A percentile compares a stretch with the other conserved stretches of the same genome.
Evolutionary conservation across 306 rosid genomes (phyloP).

Genomic region (Glycine latifolia): DNA sequence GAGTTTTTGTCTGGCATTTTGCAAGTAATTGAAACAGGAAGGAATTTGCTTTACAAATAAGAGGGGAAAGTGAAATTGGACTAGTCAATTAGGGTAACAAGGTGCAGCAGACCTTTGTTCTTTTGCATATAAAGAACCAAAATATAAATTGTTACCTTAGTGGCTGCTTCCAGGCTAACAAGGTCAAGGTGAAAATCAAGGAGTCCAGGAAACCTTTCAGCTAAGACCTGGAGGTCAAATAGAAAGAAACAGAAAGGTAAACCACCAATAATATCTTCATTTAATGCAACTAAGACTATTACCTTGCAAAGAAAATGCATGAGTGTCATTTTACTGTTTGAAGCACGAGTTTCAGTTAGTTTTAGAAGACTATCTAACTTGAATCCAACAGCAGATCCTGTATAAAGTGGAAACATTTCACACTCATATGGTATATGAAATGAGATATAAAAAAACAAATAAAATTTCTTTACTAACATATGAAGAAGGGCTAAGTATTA

Average conservation of each 20-base stretch:
- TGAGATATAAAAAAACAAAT: conserved; percentile 27
- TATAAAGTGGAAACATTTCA: conserved; percentile 43
- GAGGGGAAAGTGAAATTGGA: conserved; percentile 9
- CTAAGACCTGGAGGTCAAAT: conserved; percentile 67
- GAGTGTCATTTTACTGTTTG: conserved; percentile 89
- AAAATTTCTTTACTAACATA: conserved; percentile 11
- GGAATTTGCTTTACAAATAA: conserved; percentile 14
- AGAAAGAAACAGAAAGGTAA: conserved; percentile 27
- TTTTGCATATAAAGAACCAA: conserved; percentile 31
- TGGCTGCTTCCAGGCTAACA: conserved; percentile 74
- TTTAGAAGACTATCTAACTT: conserved; percentile 93
- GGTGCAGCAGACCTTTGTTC: conserved; percentile 7
- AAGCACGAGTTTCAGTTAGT: conserved; percentile 92
- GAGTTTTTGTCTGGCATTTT: not conserved
- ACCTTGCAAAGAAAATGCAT: conserved; percentile 99
- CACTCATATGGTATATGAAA: not conserved
- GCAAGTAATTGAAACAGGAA: not conserved
- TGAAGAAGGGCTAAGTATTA: conserved; percentile 23
- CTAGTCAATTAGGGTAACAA: conserved; percentile 29
- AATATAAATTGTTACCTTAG: conserved; percentile 69
- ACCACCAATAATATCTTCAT: conserved; percentile 40
- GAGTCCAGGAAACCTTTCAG: conserved; percentile 75
- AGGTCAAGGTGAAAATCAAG: conserved; percentile 88
- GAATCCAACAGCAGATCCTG: conserved; percentile 96
- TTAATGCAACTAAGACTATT: conserved; percentile 46